Evolutionary conservation across 1,139 yeast species (phyloP).

Genomic region (Hyphopichia fennica): DNA sequence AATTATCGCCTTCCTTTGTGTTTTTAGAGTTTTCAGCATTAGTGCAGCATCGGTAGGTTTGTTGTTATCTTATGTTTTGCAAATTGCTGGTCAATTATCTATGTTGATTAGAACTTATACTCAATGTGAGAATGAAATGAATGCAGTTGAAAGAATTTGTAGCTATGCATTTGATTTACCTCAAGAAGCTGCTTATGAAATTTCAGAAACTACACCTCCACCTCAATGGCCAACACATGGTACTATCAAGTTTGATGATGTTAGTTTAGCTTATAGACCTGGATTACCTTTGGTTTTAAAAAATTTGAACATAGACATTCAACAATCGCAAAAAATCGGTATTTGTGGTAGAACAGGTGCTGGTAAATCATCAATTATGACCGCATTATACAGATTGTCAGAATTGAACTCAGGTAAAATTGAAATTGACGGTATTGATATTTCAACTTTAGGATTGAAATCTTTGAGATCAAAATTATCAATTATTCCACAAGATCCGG

Average conservation of each 20-base stretch:
- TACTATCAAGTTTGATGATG: constrained; percentile 55
- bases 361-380: constrained; percentile 70
- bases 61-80: constrained; percentile 58
- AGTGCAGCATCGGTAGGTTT: constrained; percentile 71
- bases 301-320: constrained; percentile 44
- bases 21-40: constrained; percentile 60
- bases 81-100: constrained; percentile 48
- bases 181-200: constrained; percentile 42
- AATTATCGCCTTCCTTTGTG: constrained; percentile 59
- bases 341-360: constrained; percentile 84
- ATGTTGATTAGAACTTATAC: constrained; percentile 56
- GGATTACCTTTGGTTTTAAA: constrained; percentile 74
- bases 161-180: constrained; percentile 58
- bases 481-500: constrained; percentile 49
- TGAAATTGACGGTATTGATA: constrained; percentile 60
- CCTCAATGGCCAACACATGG: constrained; percentile 48
- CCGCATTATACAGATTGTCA: constrained; percentile 60
- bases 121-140: constrained; percentile 78
- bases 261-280: constrained; percentile 67
- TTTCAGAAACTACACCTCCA: constrained; percentile 55
- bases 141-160: constrained; percentile 78
- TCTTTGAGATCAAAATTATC: constrained; percentile 35
- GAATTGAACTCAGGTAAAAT: constrained; percentile 57
- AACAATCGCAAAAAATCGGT: constrained; percentile 63
- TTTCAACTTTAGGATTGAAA: constrained; percentile 38